These are phyloP conservation scores for Plantago lanceolata DNA, from an alignment of 305 asterid species.

Conservation along the genomic window DNA sequence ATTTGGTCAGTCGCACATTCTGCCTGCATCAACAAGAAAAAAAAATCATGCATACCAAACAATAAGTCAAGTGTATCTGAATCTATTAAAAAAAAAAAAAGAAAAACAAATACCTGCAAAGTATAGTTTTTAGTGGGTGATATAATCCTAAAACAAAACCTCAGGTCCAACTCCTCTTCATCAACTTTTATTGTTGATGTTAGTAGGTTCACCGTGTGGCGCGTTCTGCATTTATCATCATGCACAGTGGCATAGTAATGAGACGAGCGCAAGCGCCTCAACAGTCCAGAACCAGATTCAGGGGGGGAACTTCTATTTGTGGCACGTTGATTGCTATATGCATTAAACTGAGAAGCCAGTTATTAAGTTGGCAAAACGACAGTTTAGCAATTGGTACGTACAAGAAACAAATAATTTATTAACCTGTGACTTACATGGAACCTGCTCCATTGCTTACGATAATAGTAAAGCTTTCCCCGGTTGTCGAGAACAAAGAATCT, in stretches of 20 bases:
- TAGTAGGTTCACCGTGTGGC: conserved; percentile 59
- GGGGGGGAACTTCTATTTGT: conserved; percentile 37
- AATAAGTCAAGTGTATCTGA: conserved; percentile 2
- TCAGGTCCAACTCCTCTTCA: conserved; percentile 55
- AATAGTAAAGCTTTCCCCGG: conserved; percentile 58
- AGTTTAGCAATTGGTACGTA: conserved; percentile 2
- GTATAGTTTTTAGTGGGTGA: conserved; percentile 64
- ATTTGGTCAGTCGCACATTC: conserved; percentile 54
- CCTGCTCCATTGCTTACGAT: conserved; percentile 62
- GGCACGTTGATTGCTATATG: conserved; percentile 38
- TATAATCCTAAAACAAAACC: conserved; percentile 70
- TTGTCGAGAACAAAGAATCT: conserved; percentile 64
- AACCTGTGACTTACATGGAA: conserved; percentile 32
- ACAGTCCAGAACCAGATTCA: conserved; percentile 52
- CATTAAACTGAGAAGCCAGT: conserved; percentile 39
- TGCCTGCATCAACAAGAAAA: conserved; percentile 41
- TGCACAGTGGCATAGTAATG: conserved; percentile 73
- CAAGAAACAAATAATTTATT: too few relatives aligned
- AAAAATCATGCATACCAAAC: conserved; percentile 7
- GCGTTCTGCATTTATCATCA: conserved; percentile 59
- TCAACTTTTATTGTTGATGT: conserved; percentile 65
- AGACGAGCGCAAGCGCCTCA: conserved; percentile 67
- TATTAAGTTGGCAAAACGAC: conserved; percentile 25
- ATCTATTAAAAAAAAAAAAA: background rate
- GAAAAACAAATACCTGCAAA: conserved; percentile 39